Evolutionary conservation across 345 rosid genomes (phyloP), one percentile per base, ranked within the genome.

Genomic region (Ricinus communis): DNA sequence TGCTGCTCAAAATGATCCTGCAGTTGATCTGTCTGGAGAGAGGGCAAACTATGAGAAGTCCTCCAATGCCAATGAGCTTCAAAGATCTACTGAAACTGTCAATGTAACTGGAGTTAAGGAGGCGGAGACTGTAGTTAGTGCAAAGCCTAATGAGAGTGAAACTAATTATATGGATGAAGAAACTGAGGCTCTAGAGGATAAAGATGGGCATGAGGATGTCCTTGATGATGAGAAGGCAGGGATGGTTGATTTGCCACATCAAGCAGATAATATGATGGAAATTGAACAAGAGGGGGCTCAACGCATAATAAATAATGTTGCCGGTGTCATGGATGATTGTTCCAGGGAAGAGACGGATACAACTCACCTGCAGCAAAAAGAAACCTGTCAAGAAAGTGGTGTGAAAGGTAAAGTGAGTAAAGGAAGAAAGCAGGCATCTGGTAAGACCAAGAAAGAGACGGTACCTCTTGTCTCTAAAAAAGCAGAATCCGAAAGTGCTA

Each of bases 141-240:
- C 66, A 38, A 74, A 47, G 21, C 31, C 76, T 41, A 62, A 25
- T 30, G 65, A 30, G 65, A 56, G 59, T 33, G 70, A 46, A 57
- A 59, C 51, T 45, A 74, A 54, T 15, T 65, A 59, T 52, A 65
- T 78, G 74, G 86, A 82, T 67, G 85, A 80, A 57, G 89, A 85
- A 71, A 87, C 91, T 41, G 77, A 85, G 75, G 72, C 82, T 72
- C 85, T 90, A 47, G 83, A 82, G 58, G 93, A 87, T 59, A 76
- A 76, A 56, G 76, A 71, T 69, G 74, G 76, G 54, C 24, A 4
- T 73, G 85, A 62, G 62, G 65, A 71, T 55, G 43, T 64, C 6
- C 36, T 19, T 22, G 64, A 72, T 58, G 65, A 71, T 73, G 82
- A 80, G 54, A 80, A 71, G 43, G 27, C 72, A 49, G 76, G 68